Percentiles rank a stretch among this genome's conserved stretches.
phyloP scores from a whole-genome alignment of 2,329 filamentous ascomycete genomes.

The Madurella fahalii region DNA sequence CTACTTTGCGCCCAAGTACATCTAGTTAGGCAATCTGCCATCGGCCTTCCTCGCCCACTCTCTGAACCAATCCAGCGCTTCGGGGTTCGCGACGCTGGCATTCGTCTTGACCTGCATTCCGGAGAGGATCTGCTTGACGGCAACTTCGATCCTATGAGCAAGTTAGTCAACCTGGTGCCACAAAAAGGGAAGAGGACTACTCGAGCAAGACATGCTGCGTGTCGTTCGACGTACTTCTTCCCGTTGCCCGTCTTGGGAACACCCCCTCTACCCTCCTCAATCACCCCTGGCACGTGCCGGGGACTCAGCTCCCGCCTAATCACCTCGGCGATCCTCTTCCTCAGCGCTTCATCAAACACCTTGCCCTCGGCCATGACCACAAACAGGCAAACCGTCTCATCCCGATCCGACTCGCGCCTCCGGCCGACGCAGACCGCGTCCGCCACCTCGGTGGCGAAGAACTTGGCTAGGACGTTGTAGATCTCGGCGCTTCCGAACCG shows the following conservation, averaged over 20 bases:
- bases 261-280: constrained; percentile 64
- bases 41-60: constrained; percentile 59
- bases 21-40: constrained; percentile 13
- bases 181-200: not conserved
- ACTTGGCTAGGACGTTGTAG: constrained; percentile 85
- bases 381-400: constrained; percentile 87
- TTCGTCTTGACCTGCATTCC: constrained; percentile 83
- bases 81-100: constrained; percentile 88
- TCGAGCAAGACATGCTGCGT: too few relatives aligned
- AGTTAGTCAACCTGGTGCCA: not conserved
- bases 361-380: constrained; percentile 65
- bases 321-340: constrained; percentile 58
- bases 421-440: constrained; percentile 87
- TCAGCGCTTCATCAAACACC: constrained; percentile 57
- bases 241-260: constrained; percentile 92
- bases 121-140: constrained; percentile 92
- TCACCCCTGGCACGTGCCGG: constrained; percentile 79
- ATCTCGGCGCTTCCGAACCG: constrained; percentile 93
- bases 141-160: constrained; percentile 73
- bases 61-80: constrained; percentile 83
- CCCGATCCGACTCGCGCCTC: constrained; percentile 63
- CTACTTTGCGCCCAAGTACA: not conserved
- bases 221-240: constrained; percentile 67
- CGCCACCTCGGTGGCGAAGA: constrained; percentile 73
- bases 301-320: constrained; percentile 78